Percentiles rank a stretch among this genome's conserved stretches.
Evolutionary conservation across 176 grass and related monocot species (phyloP).

Genomic region (Hordeum vulgare): DNA sequence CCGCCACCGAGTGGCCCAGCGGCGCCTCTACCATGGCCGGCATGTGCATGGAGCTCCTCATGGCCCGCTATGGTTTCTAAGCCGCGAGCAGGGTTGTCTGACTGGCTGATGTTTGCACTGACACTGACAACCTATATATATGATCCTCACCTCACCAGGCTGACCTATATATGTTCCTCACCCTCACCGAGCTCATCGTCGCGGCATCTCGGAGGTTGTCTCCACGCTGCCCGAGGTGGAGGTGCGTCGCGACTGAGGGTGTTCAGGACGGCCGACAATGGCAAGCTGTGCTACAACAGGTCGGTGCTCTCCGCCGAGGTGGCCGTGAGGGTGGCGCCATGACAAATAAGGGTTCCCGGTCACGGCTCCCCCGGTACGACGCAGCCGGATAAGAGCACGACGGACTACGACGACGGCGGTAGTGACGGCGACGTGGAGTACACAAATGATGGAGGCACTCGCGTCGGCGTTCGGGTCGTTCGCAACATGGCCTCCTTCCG

Average conservation of each 20-base stretch:
- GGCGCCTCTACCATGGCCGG: background rate
- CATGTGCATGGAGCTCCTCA: background rate
- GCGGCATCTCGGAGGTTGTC: conserved; percentile 48
- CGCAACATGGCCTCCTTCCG: no score
- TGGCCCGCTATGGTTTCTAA: background rate
- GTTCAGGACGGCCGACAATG: conserved; percentile 70
- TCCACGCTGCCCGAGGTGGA: conserved; percentile 64
- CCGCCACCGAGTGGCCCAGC: background rate
- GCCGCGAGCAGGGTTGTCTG: no score
- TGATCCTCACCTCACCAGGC: no score
- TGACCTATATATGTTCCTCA: no score
- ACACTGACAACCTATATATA: no score
- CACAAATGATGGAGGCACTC: no score
- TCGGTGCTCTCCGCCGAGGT: conserved; percentile 58
- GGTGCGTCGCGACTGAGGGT: conserved; percentile 46
- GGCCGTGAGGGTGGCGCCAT: conserved; percentile 70
- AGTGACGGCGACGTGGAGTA: conserved; percentile 7
- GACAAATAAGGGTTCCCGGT: conserved; percentile 79
- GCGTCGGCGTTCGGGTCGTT: no score
- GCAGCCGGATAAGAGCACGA: conserved; percentile 49
- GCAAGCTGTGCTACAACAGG: conserved; percentile 88
- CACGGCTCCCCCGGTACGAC: conserved; percentile 48
- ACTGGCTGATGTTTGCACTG: no score
- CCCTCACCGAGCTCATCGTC: conserved; percentile 52
- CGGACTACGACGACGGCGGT: conserved; percentile 42